Percentiles rank a stretch among this genome's conserved stretches.
These are phyloP conservation scores for Hanseniaspora lindneri DNA, from an alignment of 805 yeast genomes.

Conservation along the genomic window DNA sequence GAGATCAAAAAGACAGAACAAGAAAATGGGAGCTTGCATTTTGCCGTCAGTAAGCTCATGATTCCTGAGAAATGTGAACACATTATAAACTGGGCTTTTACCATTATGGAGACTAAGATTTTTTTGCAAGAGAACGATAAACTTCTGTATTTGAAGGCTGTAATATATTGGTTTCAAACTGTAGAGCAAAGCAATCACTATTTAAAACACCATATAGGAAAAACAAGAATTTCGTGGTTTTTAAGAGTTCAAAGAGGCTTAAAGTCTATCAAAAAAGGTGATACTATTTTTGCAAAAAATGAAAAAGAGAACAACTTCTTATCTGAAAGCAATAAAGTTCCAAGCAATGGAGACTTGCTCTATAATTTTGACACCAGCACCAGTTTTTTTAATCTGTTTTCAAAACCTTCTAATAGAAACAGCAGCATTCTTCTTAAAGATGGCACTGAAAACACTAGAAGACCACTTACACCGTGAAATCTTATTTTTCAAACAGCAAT, in stretches of 20 bases:
- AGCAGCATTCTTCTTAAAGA: no score
- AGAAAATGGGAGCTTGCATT: conserved; percentile 44
- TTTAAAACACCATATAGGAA: conserved; percentile 46
- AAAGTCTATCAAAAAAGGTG: not conserved
- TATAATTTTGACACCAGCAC: not conserved
- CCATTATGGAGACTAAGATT: conserved; percentile 55
- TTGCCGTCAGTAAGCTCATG: conserved; percentile 52
- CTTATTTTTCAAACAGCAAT: no score
- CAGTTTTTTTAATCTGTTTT: no score
- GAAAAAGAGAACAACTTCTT: no score
- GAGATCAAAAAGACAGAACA: conserved; percentile 33
- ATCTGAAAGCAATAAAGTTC: not conserved
- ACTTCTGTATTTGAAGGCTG: conserved; percentile 42
- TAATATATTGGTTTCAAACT: conserved; percentile 43
- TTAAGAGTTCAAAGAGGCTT: conserved; percentile 10
- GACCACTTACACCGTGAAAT: no score
- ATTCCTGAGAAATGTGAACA: conserved; percentile 45
- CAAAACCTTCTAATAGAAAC: no score
- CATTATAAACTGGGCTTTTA: conserved; percentile 51
- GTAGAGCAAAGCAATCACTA: conserved; percentile 67
- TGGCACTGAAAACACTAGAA: no score
- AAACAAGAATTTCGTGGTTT: conserved; percentile 29
- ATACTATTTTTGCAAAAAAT: not conserved
- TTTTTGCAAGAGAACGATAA: conserved; percentile 46
- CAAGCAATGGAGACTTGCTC: not conserved